Base-by-base conservation (phyloP, 805 yeast genomes). In the Pichia kluyveri region DNA sequence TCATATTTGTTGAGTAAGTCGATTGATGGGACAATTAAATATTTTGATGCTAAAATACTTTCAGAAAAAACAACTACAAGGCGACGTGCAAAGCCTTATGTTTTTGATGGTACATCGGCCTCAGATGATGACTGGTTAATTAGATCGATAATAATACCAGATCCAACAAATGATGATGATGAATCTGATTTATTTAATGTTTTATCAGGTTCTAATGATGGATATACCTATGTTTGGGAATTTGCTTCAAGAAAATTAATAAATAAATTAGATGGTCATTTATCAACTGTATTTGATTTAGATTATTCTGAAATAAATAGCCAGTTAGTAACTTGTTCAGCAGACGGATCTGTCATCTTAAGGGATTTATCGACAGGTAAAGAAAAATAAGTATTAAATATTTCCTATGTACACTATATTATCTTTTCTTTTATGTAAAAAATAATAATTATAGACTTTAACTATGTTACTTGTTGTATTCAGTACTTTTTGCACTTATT, bases 201-300 rank as follows among this genome's bases (percentile, higher is more conserved):
- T 9, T 53, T 66, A 4, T 76, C 86, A 17, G 93, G 91, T 0
- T 75, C 86, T 1, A 78, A 76, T 30, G 88, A 84, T 59, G 68
- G 73, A 1, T 70, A 77, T 7, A 71, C 76, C 0, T 76, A 79
- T 6, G 54, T 73, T 4, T 86, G 90, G 91, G 81, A 81, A 51
- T 66, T 75, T 15, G 69, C 69, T 5, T 67, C 82, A 0, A 66
- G 78, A 45, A 69, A 69, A 43, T 54, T 81, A 27, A 50, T 70
- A 7, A 65, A 69, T 42, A 79, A 81, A 55, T 60, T 73, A 10
- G 67, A 69, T 4, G 90, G 89, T 2, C 90, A 86, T 56, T 53
- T 57, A 6, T 84, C 88, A 0, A 63, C 80, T 0, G 84, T 80
- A 0, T 61, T 80, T 27, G 88, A 79, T 60, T 75, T 82, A 8